A percentile compares a stretch with the other conserved stretches of the same genome.
Evolutionary conservation across 2,329 filamentous ascomycete species (phyloP).

Genomic region (Pseudogymnoascus sp.): DNA sequence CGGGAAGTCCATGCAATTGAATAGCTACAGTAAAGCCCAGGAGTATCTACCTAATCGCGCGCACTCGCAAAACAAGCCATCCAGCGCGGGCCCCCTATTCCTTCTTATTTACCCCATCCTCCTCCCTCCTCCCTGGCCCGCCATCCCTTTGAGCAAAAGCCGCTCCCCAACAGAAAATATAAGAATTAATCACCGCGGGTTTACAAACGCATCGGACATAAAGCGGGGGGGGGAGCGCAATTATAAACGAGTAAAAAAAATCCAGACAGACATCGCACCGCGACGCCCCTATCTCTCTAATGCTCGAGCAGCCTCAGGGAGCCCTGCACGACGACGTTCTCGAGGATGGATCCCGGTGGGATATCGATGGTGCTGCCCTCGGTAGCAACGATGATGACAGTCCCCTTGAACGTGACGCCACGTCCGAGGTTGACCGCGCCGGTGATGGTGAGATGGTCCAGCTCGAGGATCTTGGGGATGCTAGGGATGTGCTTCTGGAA

Average conservation of each 20-base stretch:
- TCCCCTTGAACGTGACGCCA: slow-evolving; percentile 92
- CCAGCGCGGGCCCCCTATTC: not conserved
- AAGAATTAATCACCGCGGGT: slow-evolving; percentile 2
- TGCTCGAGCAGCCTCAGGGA: slow-evolving; percentile 71
- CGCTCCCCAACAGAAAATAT: not conserved
- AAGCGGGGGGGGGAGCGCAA: not conserved
- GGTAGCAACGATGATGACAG: slow-evolving; percentile 96
- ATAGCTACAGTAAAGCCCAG: not conserved
- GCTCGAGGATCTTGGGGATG: slow-evolving; percentile 84
- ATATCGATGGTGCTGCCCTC: slow-evolving; percentile 98
- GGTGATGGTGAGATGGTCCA: slow-evolving; percentile 94
- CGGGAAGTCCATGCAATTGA: not conserved
- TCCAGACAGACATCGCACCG: not conserved
- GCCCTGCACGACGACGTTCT: slow-evolving; percentile 98
- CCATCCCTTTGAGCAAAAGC: not conserved
- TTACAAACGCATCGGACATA: not conserved
- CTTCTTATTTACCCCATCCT: not conserved
- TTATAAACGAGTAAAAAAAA: not conserved
- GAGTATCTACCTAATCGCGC: slow-evolving; percentile 6
- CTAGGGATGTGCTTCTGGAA: slow-evolving; percentile 82
- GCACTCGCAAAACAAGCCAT: not conserved
- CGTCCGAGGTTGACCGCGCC: slow-evolving; percentile 94
- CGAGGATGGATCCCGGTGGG: slow-evolving; percentile 89
- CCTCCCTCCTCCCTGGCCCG: not conserved
- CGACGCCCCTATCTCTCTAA: slow-evolving; percentile 31